A percentile compares a stretch with the other conserved stretches of the same genome.
Evolutionary conservation across 2,329 filamentous ascomycete species (phyloP).

Genomic region (Dactylella cylindrospora): DNA sequence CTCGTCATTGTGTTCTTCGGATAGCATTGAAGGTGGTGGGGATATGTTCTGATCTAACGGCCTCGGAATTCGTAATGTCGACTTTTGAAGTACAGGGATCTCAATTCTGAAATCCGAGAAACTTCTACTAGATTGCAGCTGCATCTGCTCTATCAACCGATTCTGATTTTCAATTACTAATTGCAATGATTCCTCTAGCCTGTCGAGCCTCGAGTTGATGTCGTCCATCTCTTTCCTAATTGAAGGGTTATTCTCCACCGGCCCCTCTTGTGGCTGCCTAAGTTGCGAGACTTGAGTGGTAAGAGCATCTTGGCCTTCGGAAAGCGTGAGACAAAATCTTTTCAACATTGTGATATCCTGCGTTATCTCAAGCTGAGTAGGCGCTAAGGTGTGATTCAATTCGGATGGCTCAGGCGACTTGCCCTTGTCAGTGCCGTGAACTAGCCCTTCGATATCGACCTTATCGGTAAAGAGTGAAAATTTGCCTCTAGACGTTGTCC

Average conservation of each 20-base stretch:
- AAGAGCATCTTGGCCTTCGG: slow-evolving; percentile 18
- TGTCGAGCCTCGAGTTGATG: slow-evolving; percentile 10
- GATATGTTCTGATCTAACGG: slow-evolving; percentile 26
- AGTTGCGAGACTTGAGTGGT: slow-evolving; percentile 7
- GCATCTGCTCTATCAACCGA: slow-evolving; percentile 7
- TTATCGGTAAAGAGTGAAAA: slow-evolving; percentile 3
- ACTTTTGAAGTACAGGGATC: slow-evolving; percentile 17
- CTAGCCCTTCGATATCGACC: neutral
- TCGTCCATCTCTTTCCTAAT: slow-evolving; percentile 5
- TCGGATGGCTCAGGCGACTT: neutral
- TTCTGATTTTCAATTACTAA: slow-evolving; percentile 20
- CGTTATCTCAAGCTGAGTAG: slow-evolving; percentile 1
- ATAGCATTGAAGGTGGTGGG: slow-evolving; percentile 23
- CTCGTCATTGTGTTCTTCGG: slow-evolving; percentile 9
- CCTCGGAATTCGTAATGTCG: neutral
- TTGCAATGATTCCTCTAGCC: slow-evolving; percentile 25
- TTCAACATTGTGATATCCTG: slow-evolving; percentile 25
- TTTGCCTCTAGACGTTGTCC: neutral
- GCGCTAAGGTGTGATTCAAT: neutral
- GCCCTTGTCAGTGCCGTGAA: neutral
- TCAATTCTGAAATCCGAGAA: slow-evolving; percentile 21
- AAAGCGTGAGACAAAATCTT: slow-evolving; percentile 27
- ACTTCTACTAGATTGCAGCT: slow-evolving; percentile 14
- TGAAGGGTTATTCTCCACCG: neutral
- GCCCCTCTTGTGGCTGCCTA: neutral